Evolutionary conservation across 2,329 filamentous ascomycete genomes (phyloP), one percentile per base, ranked within the genome.

Genomic region (Fusarium sp.): DNA sequence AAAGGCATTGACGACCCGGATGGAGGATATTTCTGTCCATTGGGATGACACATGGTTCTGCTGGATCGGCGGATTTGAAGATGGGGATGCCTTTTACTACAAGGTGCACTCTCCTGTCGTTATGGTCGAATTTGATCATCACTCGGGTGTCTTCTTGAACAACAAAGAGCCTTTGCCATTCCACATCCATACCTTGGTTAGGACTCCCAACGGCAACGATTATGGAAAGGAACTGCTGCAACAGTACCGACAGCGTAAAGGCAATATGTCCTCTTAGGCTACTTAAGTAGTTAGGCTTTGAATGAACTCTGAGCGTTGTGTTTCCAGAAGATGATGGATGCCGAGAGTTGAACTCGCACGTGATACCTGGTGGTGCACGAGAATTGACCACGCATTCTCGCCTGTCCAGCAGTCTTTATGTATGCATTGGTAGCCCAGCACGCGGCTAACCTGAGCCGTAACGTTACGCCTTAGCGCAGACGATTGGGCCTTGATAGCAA

Each of bases 71-170:
- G 90, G 89, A 0, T 92, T 84, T 72, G 89, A 86, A 1, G 85
- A 92, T 64, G 83, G 88, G 0, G 92, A 94, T 80, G 85, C 93
- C 0, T 95, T 93, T 78, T 95, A 95, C 80, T 95, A 91, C 77
- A 86, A 93, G 1, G 87, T 95, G 8, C 92, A 95, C 80, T 93
- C 89, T 74, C 92, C 92, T 0, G 92, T 95, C 0, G 85, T 93
- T 2, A 83, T 94, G 16, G 84, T 92, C 61, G 93, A 95, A 84
- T 93, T 95, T 72, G 93, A 94, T 76, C 92, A 94, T 79, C 92
- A 94, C 80, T 92, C 89, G 0, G 92, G 93, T 0, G 92, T 95
- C 2, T 95, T 94, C 75, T 81, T 95, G 77, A 90, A 87, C 2
- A 95, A 94, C 79, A 85, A 85, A 62, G 88, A 92, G 79, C 92